Evolutionary conservation across 2,329 filamentous ascomycete genomes (phyloP).

Genomic region (Neobulgaria alba): DNA sequence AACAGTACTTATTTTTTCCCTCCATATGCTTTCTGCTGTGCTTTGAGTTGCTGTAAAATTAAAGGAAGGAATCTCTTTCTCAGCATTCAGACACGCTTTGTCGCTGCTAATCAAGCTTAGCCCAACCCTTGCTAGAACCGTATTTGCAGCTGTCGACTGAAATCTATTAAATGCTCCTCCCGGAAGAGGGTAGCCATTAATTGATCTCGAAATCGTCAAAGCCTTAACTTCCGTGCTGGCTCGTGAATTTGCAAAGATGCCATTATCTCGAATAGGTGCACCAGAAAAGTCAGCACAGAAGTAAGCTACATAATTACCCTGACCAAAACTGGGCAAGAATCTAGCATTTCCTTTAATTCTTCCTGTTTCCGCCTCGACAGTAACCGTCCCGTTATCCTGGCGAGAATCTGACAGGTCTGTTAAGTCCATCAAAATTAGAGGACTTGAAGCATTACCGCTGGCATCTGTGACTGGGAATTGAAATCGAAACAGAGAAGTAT

Average conservation of each 20-base stretch:
- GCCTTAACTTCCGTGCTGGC: conserved; percentile 39
- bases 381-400: conserved; percentile 47
- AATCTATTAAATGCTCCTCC: conserved; percentile 57
- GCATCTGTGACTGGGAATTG: conserved; percentile 40
- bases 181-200: conserved; percentile 45
- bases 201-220: conserved; percentile 40
- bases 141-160: conserved; percentile 31
- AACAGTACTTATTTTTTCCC: conserved; percentile 50
- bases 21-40: conserved; percentile 51
- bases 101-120: conserved; percentile 59
- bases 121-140: conserved; percentile 55
- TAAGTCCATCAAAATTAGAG: conserved; percentile 57
- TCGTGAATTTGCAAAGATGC: conserved; percentile 50
- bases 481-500: conserved; percentile 57
- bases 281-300: conserved; percentile 62
- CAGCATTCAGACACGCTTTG: conserved; percentile 59
- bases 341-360: conserved; percentile 52
- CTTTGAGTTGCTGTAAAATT: conserved; percentile 48
- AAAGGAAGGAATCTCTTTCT: conserved; percentile 56
- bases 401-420: conserved; percentile 53
- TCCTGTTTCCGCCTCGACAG: conserved; percentile 45
- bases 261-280: conserved; percentile 46
- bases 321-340: conserved; percentile 57
- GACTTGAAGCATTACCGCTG: conserved; percentile 30
- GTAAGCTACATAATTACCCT: conserved; percentile 48